Percentiles rank a stretch among this genome's conserved stretches.
Evolutionary conservation across 2,329 filamentous ascomycete genomes (phyloP).

Genomic region (Colletotrichum sp.): DNA sequence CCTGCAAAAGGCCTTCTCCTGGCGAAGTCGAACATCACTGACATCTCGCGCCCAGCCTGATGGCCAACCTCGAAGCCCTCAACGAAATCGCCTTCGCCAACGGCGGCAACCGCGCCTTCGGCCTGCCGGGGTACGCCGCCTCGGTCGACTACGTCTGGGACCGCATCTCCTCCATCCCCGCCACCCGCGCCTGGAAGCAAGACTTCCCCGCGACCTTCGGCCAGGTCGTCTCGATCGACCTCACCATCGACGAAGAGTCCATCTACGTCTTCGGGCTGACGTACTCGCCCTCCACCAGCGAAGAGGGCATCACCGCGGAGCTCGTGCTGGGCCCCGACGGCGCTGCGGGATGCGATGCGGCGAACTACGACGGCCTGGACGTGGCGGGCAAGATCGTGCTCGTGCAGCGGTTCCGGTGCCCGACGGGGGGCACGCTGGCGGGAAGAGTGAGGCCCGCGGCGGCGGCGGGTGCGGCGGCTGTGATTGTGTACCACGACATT

Average conservation of each 20-base stretch:
- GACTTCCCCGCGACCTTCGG: conserved; percentile 46
- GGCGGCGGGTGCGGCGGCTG: conserved; percentile 32
- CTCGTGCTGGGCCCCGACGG: conserved; percentile 33
- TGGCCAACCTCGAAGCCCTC: conserved; percentile 51
- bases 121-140: conserved; percentile 52
- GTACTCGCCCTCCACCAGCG: conserved; percentile 51
- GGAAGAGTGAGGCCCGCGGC: conserved; percentile 33
- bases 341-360: conserved; percentile 26
- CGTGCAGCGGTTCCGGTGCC: conserved; percentile 35
- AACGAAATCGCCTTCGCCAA: conserved; percentile 52
- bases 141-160: conserved; percentile 55
- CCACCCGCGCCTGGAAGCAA: conserved; percentile 47
- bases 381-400: conserved; percentile 36
- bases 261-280: conserved; percentile 40
- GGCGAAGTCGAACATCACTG: background rate
- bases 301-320: conserved; percentile 43
- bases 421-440: conserved; percentile 35
- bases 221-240: conserved; percentile 16
- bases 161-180: conserved; percentile 44
- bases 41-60: conserved; percentile 35
- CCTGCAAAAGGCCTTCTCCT: background rate
- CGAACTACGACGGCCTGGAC: conserved; percentile 30
- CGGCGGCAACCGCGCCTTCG: conserved; percentile 59
- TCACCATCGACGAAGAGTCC: conserved; percentile 26
- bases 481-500: conserved; percentile 36